Conservation (phyloP, 257 asterid genomes). For the Primulina tabacum region DNA sequence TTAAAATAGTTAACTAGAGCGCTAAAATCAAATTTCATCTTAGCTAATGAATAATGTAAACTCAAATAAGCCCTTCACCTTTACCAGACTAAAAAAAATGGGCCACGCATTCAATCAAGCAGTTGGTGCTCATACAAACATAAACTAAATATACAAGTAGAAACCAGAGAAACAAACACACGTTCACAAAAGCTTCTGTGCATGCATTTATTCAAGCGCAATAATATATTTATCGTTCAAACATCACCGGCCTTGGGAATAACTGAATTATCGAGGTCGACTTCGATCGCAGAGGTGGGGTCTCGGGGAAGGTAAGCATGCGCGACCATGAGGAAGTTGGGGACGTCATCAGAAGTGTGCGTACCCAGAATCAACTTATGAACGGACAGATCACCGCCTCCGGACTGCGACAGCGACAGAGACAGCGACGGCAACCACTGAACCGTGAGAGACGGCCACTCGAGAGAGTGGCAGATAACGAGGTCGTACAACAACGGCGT, state of each 20-base stretch:
- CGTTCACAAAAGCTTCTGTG: background rate
- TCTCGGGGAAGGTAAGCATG: constrained; percentile 47
- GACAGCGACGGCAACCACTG: constrained; percentile 74
- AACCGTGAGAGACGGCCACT: constrained; percentile 99
- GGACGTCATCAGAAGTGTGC: constrained; percentile 73
- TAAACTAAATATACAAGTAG: background rate
- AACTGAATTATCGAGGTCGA: background rate
- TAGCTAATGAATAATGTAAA: background rate
- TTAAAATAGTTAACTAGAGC: background rate
- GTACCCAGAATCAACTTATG: constrained; percentile 79
- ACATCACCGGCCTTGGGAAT: constrained; percentile 47
- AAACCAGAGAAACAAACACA: constrained; percentile 2
- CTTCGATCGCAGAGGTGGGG: background rate
- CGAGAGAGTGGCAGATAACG: constrained; percentile 77
- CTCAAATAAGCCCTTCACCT: background rate
- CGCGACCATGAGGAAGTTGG: constrained; percentile 79
- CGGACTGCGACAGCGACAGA: constrained; percentile 40
- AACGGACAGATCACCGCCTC: constrained; percentile 42
- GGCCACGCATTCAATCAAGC: constrained; percentile 40
- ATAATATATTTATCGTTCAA: too few species aligned
- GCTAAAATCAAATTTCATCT: background rate
- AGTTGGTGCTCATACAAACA: constrained; percentile 27
- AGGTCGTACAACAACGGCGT: constrained; percentile 80
- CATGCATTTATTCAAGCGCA: background rate
- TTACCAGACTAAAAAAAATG: background rate